Conservation (phyloP, 805 yeast genomes). For the Nakazawaea populi region DNA sequence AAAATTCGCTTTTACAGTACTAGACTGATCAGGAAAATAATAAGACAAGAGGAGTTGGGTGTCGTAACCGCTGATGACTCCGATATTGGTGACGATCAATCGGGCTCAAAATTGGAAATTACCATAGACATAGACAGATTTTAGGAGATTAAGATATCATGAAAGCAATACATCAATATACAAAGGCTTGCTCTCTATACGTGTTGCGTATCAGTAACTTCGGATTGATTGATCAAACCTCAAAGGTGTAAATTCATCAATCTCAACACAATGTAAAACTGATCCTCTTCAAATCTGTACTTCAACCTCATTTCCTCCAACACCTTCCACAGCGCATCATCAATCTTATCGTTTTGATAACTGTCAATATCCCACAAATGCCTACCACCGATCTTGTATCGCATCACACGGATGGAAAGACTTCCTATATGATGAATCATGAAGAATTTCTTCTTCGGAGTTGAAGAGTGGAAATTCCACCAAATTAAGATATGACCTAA, state of each 20-base stretch:
- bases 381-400: not conserved
- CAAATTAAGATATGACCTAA: constrained; percentile 7
- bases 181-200: no score
- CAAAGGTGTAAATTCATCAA: not conserved
- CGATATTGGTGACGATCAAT: constrained; percentile 17
- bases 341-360: not conserved
- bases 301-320: constrained; percentile 5
- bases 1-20: constrained; percentile 44
- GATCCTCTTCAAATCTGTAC: constrained; percentile 8
- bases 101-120: constrained; percentile 31
- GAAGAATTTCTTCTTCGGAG: not conserved
- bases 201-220: no score
- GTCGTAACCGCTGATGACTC: constrained; percentile 8
- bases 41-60: constrained; percentile 16
- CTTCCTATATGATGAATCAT: not conserved
- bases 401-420: not conserved
- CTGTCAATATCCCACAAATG: constrained; percentile 7
- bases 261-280: constrained; percentile 2
- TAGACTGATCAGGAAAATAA: constrained; percentile 32
- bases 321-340: not conserved
- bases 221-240: no score
- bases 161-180: not conserved
- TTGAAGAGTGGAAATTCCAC: constrained; percentile 1
- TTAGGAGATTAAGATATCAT: constrained; percentile 4
- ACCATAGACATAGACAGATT: constrained; percentile 36